These are phyloP conservation scores for Magnaporthiopsis incrustans DNA, from an alignment of 2,329 filamentous ascomycete species.

Conservation along the genomic window DNA sequence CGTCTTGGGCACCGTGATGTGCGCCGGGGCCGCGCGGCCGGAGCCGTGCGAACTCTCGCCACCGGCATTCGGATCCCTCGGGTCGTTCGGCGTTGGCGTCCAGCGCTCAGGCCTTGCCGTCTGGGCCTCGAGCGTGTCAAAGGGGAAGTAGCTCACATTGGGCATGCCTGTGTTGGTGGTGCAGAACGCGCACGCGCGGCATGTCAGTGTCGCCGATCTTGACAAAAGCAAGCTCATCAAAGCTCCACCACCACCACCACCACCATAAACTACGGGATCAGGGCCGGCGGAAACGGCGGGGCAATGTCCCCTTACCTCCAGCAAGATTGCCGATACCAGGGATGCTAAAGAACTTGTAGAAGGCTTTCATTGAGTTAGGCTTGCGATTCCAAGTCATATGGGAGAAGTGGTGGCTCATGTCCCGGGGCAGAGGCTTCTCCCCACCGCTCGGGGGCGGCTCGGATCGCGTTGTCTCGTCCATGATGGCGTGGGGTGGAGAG, in stretches of 20 bases:
- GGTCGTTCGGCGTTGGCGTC: conserved; percentile 58
- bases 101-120: conserved; percentile 69
- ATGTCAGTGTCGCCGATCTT: neutral
- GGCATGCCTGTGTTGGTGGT: conserved; percentile 56
- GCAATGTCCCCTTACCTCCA: conserved; percentile 40
- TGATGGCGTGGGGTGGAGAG: neutral
- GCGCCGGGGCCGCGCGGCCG: conserved; percentile 26
- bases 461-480: conserved; percentile 3
- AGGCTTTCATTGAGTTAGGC: conserved; percentile 64
- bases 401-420: conserved; percentile 75
- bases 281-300: neutral
- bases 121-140: conserved; percentile 80
- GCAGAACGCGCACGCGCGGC: neutral
- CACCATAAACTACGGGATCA: neutral
- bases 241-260: neutral
- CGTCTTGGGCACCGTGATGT: conserved; percentile 65
- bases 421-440: conserved; percentile 45
- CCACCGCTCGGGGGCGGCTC: conserved; percentile 1
- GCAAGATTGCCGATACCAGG: conserved; percentile 55
- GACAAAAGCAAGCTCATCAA: neutral
- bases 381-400: conserved; percentile 56
- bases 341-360: conserved; percentile 76
- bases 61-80: conserved; percentile 21
- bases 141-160: conserved; percentile 76
- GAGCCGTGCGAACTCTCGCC: neutral